Percentiles rank a stretch among this genome's conserved stretches.
Conservation (phyloP, 805 yeast genomes). For the Yarrowia sp. region DNA sequence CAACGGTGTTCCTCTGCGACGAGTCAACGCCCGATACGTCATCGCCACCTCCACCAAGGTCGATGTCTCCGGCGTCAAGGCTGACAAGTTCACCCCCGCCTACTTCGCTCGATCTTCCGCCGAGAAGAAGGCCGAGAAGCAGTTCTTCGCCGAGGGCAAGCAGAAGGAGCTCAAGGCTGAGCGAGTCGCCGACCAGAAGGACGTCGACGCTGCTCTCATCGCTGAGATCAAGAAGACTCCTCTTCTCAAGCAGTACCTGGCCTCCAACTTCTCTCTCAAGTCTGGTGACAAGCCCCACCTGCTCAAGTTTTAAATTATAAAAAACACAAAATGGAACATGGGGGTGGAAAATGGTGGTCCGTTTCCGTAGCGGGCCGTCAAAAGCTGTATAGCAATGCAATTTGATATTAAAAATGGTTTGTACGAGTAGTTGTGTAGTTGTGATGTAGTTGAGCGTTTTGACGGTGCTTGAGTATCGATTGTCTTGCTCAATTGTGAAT, state of each 20-base stretch:
- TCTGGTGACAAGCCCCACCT: conserved; percentile 98
- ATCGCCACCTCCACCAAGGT: conserved; percentile 97
- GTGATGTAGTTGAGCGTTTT: too few species aligned
- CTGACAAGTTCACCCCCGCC: conserved; percentile 85
- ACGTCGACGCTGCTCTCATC: conserved; percentile 87
- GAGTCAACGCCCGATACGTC: conserved; percentile 98
- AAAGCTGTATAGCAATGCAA: conserved; percentile 26
- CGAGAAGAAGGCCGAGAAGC: conserved; percentile 81
- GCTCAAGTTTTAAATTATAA: conserved; percentile 77
- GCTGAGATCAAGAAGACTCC: conserved; percentile 97
- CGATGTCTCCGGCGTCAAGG: conserved; percentile 73
- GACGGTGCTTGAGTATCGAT: too few species aligned
- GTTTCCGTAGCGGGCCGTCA: neutral
- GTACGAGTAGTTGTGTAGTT: neutral
- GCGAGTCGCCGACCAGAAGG: conserved; percentile 95
- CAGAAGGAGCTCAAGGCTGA: conserved; percentile 88
- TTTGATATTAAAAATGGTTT: neutral
- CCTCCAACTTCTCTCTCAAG: conserved; percentile 94
- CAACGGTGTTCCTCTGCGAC: conserved; percentile 99
- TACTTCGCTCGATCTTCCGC: conserved; percentile 96
- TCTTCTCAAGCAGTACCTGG: conserved; percentile 92
- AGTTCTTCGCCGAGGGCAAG: conserved; percentile 78
- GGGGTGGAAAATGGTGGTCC: conserved; percentile 22
- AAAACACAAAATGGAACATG: conserved; percentile 25
- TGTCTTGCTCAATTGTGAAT: too few species aligned